Evolutionary conservation across 1,284 basidiomycete species (phyloP), one percentile per base, ranked within the genome.

Genomic region (Pseudozyma tsukubaensis): DNA sequence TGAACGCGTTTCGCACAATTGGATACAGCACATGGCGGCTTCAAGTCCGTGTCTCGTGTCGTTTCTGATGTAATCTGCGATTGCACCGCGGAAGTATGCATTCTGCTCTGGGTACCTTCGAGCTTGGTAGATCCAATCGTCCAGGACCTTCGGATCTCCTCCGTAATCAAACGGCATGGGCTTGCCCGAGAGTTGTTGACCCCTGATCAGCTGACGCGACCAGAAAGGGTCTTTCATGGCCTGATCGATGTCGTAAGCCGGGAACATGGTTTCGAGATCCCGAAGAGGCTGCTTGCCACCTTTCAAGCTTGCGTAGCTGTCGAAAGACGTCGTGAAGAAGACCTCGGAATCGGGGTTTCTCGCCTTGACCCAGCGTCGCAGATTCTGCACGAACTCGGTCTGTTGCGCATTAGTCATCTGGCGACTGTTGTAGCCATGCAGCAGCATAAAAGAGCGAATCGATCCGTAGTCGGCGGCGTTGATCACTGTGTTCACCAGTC

Each of bases 341-440:
- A 72, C 53, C 11, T 68, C 13, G 10, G 52, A 64, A 0, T 32
- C 18, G 9, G 57, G 64, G 34, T 61, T 59, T 1, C 29, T 56
- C 1, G 1, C 4, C 21, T 13, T 2, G 12, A 72, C 16, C 52
- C 37, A 45, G 2, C 29, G 11, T 6, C 51, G 59, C 29, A 72
- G 29, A 36, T 37, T 57, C 19, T 18, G 50, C 10, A 68, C 13
- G 21, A 68, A 64, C 6, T 14, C 5, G n/a, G 48, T 53, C 43
- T 72, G 52, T 19, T 9, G 9, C 9, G 7, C 40, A 56, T 47
- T 57, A 9, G 19, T 36, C 4, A 6, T 24, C 19, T 72, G 70
- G 18, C 50, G 34, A 39, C 60, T 64, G 57, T 72, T 72, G 57
- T 72, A 72, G 2, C 70, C 70, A 32, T 68, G 70, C n/a, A 72